Evolutionary conservation across 192 early-diverging fungal species (phyloP).

Genomic region (Anaeromyces robustus): DNA sequence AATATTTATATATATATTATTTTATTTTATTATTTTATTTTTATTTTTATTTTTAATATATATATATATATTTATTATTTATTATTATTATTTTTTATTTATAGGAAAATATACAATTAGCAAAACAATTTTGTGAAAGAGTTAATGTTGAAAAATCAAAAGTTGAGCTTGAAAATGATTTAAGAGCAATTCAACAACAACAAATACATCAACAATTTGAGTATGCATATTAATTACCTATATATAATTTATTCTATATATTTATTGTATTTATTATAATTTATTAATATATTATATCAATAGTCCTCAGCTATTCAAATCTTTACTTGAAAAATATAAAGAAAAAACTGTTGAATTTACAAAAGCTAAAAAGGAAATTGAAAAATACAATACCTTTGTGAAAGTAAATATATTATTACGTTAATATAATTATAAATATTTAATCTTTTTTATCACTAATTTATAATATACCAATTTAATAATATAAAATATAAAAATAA

Average conservation of each 20-base stretch:
- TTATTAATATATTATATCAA: too few species aligned
- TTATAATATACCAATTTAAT: too few species aligned
- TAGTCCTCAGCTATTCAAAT: neutral
- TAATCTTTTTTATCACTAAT: too few species aligned
- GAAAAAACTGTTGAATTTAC: neutral
- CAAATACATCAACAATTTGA: slow-evolving; percentile 34
- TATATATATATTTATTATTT: neutral
- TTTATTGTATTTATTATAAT: too few species aligned
- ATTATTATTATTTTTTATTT: neutral
- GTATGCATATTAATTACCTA: slow-evolving; percentile 2
- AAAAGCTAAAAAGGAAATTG: neutral
- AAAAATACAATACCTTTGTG: neutral
- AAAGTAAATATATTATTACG: neutral
- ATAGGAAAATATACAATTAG: slow-evolving; percentile 28
- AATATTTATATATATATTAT: neutral
- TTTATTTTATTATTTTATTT: neutral
- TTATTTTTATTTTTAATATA: neutral
- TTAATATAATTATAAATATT: too few species aligned
- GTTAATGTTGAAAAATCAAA: slow-evolving; percentile 28
- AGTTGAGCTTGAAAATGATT: slow-evolving; percentile 38
- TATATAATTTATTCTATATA: too few species aligned
- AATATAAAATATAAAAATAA: too few species aligned
- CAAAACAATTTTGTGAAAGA: slow-evolving; percentile 40
- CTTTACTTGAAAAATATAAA: neutral
- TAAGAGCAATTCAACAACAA: slow-evolving; percentile 26